Conservation (phyloP, 306 rosid genomes). For the Gleditsia sinensis region DNA sequence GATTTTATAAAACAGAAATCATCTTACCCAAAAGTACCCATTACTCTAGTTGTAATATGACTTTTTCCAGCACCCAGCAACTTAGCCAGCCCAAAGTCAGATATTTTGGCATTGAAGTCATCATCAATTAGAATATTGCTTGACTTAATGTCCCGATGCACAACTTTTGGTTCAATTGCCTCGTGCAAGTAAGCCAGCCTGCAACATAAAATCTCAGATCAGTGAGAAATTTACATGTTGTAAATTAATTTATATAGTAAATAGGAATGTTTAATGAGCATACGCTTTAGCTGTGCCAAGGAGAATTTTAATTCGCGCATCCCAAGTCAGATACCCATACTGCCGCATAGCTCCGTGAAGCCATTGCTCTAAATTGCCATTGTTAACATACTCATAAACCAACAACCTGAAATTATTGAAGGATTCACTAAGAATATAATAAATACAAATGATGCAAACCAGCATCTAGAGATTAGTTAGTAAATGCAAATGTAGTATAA, state of each 20-base stretch:
- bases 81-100: constrained; percentile 81
- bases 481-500: not conserved
- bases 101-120: constrained; percentile 65
- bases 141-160: constrained; percentile 73
- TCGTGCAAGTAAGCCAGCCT: constrained; percentile 76
- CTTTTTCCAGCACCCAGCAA: constrained; percentile 78
- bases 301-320: constrained; percentile 72
- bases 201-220: constrained; percentile 35
- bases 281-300: constrained; percentile 91
- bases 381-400: constrained; percentile 73
- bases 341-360: constrained; percentile 79
- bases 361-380: constrained; percentile 68
- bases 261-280: constrained; percentile 29
- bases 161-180: constrained; percentile 75
- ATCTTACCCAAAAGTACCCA: constrained; percentile 94
- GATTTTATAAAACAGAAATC: not conserved
- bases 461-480: not conserved
- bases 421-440: constrained; percentile 9
- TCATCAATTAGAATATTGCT: constrained; percentile 70
- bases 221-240: constrained; percentile 5
- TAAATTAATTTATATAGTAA: not conserved
- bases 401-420: constrained; percentile 55
- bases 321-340: constrained; percentile 81
- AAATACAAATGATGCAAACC: not conserved
- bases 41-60: constrained; percentile 83